Evolutionary conservation across 345 rosid species (phyloP).

Genomic region (Lagerstroemia speciosa): DNA sequence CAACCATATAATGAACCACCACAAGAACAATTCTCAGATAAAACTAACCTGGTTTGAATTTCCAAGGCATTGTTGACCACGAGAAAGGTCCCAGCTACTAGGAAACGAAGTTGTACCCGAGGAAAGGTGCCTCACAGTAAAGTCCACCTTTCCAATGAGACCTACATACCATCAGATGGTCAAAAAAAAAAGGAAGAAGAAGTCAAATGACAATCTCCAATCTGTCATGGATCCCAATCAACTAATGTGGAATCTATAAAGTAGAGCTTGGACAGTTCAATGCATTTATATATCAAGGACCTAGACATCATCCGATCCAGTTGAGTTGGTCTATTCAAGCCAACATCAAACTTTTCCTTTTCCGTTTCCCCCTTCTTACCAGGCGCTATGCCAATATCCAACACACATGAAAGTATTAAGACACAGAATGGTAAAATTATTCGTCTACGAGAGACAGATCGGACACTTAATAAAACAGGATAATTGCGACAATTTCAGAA

Average conservation of each 20-base stretch:
- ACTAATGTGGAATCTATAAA: background rate
- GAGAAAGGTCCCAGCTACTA: slow-evolving; percentile 50
- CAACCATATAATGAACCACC: background rate
- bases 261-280: background rate
- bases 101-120: slow-evolving; percentile 72
- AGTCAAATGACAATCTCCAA: slow-evolving; percentile 1
- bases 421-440: background rate
- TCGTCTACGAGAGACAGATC: background rate
- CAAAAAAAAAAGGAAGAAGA: no score
- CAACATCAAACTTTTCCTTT: background rate
- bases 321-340: background rate
- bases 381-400: background rate
- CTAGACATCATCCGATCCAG: background rate
- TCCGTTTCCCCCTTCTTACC: background rate
- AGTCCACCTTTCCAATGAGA: slow-evolving; percentile 90
- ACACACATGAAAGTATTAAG: background rate
- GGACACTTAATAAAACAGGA: background rate
- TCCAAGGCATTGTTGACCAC: slow-evolving; percentile 59
- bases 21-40: slow-evolving; percentile 1
- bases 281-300: background rate
- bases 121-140: slow-evolving; percentile 88
- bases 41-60: slow-evolving; percentile 41
- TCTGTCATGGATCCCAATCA: background rate
- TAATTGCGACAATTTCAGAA: background rate
- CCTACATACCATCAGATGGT: slow-evolving; percentile 34